phyloP scores from a whole-genome alignment of 2,329 filamentous ascomycete species.

The Ophiostoma ips region DNA sequence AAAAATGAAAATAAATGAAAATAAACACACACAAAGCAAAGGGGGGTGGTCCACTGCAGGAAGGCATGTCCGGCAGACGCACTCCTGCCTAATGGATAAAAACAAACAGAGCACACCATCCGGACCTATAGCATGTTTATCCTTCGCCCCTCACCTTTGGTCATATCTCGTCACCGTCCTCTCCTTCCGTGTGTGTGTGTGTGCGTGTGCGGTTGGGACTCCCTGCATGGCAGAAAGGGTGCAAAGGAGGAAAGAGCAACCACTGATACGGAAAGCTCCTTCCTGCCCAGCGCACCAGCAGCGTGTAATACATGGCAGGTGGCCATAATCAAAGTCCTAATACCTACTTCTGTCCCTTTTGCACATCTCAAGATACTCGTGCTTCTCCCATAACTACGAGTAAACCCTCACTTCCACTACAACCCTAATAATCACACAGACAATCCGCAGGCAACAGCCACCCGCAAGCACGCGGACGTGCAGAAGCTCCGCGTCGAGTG shows the following conservation, averaged over 20 bases:
- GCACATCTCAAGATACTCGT: not conserved
- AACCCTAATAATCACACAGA: no score
- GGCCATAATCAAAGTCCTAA: no score
- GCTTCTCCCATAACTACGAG: not conserved
- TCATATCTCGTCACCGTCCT: not conserved
- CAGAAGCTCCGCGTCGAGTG: not conserved
- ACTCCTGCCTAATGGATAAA: constrained; percentile 31
- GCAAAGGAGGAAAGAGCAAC: not conserved
- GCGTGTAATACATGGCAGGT: not conserved
- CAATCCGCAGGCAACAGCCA: no score
- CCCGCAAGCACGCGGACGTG: no score
- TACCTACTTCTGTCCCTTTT: not conserved
- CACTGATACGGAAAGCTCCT: not conserved
- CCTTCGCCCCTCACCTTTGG: not conserved
- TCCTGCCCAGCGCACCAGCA: not conserved
- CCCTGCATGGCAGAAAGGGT: no score
- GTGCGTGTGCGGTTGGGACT: no score
- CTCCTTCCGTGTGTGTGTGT: not conserved
- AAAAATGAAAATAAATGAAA: not conserved
- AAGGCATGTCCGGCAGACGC: constrained; percentile 30
- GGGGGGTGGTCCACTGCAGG: not conserved
- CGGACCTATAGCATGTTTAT: not conserved
- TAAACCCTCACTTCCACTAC: no score
- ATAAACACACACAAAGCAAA: no score
- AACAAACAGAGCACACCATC: not conserved